Conservation (phyloP, 768 basidiomycete species). For the Leccinum uliginosum region DNA sequence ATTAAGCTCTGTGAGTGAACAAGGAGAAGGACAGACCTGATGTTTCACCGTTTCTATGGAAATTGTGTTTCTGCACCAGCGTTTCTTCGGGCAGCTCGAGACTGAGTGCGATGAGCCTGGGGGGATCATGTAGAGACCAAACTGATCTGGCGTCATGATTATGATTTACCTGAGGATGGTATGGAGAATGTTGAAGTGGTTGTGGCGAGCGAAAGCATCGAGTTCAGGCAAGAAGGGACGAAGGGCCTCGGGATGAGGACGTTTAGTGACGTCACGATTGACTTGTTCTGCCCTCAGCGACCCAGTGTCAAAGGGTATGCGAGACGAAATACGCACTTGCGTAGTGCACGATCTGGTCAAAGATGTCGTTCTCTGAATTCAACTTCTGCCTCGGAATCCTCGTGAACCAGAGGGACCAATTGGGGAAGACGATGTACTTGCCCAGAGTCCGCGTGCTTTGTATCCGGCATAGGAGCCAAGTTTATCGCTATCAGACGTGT, state of each 20-base stretch:
- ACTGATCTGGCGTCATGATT: background rate
- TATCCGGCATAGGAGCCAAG: slow-evolving; percentile 48
- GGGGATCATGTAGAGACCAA: background rate
- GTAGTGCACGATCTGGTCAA: slow-evolving; percentile 57
- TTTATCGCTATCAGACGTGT: slow-evolving; percentile 35
- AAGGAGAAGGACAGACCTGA: slow-evolving; percentile 24
- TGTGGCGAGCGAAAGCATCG: slow-evolving; percentile 45
- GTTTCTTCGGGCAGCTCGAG: slow-evolving; percentile 53
- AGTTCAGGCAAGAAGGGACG: slow-evolving; percentile 51
- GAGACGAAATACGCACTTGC: slow-evolving; percentile 37
- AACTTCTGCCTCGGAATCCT: slow-evolving; percentile 40
- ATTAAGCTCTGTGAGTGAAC: background rate
- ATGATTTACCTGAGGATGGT: slow-evolving; percentile 38
- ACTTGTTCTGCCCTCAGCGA: slow-evolving; percentile 30
- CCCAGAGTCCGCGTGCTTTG: slow-evolving; percentile 32
- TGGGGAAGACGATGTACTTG: background rate
- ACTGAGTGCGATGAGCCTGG: slow-evolving; percentile 45
- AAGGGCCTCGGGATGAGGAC: slow-evolving; percentile 43
- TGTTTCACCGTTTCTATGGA: slow-evolving; percentile 36
- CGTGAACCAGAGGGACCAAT: background rate
- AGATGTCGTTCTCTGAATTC: slow-evolving; percentile 42
- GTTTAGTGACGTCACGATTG: slow-evolving; percentile 41
- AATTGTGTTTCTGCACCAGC: slow-evolving; percentile 44
- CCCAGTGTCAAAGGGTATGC: too few species aligned
- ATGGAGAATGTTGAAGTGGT: slow-evolving; percentile 48